phyloP scores from a whole-genome alignment of 78 protist species.

The Dictyostelium purpureum region DNA sequence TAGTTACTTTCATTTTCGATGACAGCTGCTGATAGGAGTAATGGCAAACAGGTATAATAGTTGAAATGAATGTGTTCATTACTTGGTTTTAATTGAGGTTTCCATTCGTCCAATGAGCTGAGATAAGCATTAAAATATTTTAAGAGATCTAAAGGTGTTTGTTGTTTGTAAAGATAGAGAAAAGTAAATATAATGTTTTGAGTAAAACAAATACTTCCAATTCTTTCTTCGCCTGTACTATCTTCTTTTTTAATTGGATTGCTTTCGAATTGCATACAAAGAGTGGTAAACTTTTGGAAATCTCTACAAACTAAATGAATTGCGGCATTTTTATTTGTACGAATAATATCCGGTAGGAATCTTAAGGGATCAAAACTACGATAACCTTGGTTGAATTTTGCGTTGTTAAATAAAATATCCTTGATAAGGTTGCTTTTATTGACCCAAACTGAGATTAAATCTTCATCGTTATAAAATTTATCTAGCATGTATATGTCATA shows the following conservation, averaged over 20 bases:
- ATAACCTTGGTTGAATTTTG: neutral
- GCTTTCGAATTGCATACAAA: neutral
- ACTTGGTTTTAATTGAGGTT: neutral
- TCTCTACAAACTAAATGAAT: neutral
- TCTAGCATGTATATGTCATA: neutral
- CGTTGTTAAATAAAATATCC: neutral
- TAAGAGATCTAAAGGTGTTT: neutral
- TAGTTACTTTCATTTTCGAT: neutral
- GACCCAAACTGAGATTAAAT: neutral
- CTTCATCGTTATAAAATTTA: neutral
- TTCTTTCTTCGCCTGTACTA: neutral
- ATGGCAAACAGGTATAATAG: neutral
- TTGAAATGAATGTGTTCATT: neutral
- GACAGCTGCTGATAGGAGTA: neutral
- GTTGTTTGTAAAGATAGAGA: neutral
- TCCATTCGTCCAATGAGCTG: neutral
- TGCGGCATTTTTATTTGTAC: neutral
- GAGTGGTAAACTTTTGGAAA: neutral
- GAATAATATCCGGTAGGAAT: neutral
- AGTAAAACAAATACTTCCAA: neutral
- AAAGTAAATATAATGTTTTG: neutral
- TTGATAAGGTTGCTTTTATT: too few species aligned
- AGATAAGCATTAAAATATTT: too few species aligned
- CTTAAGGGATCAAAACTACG: neutral
- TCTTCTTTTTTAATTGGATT: too few species aligned